These are phyloP conservation scores for Euryodendron excelsum DNA, from an alignment of 148 eudicot species.

Conservation along the genomic window DNA sequence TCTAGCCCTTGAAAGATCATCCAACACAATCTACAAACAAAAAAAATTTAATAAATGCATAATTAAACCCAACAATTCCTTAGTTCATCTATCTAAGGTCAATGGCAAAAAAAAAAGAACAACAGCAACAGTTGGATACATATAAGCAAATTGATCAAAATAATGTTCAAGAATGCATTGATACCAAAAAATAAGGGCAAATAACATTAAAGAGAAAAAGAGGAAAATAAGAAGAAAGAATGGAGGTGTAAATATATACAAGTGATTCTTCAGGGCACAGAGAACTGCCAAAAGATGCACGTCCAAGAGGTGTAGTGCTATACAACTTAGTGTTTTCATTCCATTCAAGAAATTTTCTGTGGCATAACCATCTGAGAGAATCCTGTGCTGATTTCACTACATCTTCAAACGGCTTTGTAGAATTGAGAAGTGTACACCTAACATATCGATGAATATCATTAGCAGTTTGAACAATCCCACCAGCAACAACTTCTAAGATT, in stretches of 20 bases:
- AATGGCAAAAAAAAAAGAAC: slow-evolving; percentile 5
- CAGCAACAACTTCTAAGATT: slow-evolving; percentile 93
- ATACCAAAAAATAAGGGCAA: background rate
- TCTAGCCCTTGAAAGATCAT: slow-evolving; percentile 95
- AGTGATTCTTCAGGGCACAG: slow-evolving; percentile 95
- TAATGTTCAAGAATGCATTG: background rate
- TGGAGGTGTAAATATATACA: slow-evolving; percentile 41
- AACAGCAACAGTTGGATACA: background rate
- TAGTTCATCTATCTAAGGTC: background rate
- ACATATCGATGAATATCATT: slow-evolving; percentile 94
- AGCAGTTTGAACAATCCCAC: slow-evolving; percentile 98
- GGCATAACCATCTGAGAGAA: slow-evolving; percentile 95
- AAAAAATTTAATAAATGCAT: slow-evolving; percentile 3
- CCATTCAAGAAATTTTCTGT: slow-evolving; percentile 89
- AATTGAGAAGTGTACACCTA: slow-evolving; percentile 94
- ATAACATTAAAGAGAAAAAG: background rate
- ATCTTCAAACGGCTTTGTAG: slow-evolving; percentile 94
- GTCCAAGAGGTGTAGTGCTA: slow-evolving; percentile 87
- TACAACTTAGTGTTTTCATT: slow-evolving; percentile 90
- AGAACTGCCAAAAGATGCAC: slow-evolving; percentile 97
- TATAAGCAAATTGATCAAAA: background rate
- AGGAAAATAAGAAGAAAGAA: background rate
- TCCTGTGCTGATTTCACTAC: slow-evolving; percentile 98
- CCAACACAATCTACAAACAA: slow-evolving; percentile 71
- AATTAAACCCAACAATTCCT: slow-evolving; percentile 1